These are phyloP conservation scores for Peronospora tabacina DNA, from an alignment of 352 stramenopile genomes.

Conservation along the genomic window DNA sequence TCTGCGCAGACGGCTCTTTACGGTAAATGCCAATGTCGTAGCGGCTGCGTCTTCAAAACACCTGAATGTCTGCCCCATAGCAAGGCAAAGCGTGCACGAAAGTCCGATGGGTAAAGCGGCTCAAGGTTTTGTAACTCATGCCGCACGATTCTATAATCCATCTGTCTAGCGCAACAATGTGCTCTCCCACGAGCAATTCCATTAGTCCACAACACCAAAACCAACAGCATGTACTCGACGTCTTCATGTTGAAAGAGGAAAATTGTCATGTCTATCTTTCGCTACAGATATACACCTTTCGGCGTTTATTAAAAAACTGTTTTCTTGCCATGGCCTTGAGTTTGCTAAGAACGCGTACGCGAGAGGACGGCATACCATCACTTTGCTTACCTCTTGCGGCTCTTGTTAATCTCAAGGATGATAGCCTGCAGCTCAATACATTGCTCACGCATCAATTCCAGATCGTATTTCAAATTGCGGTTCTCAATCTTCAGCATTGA, in stretches of 20 bases:
- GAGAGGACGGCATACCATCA: conserved; percentile 9
- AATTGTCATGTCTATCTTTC: conserved; percentile 16
- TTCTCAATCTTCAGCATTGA: conserved; percentile 85
- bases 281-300: conserved; percentile 31
- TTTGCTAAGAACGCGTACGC: conserved; percentile 1
- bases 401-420: conserved; percentile 88
- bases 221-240: conserved; percentile 2
- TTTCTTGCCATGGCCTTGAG: conserved; percentile 6
- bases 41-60: not conserved
- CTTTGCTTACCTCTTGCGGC: conserved; percentile 60
- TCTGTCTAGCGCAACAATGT: no score
- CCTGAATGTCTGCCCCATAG: not conserved
- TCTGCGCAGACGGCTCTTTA: no score
- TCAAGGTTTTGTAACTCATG: no score
- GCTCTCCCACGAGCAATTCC: not conserved
- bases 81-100: conserved; percentile 13
- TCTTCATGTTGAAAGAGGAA: conserved; percentile 27
- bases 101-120: conserved; percentile 8
- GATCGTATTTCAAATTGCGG: conserved; percentile 81
- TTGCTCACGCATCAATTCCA: conserved; percentile 85
- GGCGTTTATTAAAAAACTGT: conserved; percentile 29
- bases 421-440: conserved; percentile 84
- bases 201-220: no score
- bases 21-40: not conserved
- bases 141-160: no score